These are phyloP conservation scores for Fusarium kyushuense DNA, from an alignment of 2,329 filamentous ascomycete genomes.

Conservation along the genomic window DNA sequence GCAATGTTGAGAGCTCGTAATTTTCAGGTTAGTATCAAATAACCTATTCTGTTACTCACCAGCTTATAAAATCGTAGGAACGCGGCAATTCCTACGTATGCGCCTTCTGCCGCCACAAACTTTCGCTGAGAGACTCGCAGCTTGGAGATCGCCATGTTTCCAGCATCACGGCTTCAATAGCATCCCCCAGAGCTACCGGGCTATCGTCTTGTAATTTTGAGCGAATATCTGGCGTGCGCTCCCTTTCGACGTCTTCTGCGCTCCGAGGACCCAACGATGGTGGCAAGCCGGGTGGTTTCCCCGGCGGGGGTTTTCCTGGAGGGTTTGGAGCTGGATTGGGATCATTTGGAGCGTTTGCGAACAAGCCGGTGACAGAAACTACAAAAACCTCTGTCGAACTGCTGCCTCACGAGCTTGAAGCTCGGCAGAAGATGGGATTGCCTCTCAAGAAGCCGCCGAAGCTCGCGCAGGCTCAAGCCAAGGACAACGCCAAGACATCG, in stretches of 20 bases:
- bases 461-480: slow-evolving; percentile 4
- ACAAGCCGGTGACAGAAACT: slow-evolving; percentile 11
- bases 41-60: neutral
- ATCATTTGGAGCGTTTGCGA: slow-evolving; percentile 44
- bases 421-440: slow-evolving; percentile 48
- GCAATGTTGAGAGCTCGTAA: slow-evolving; percentile 60
- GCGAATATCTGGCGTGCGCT: slow-evolving; percentile 32
- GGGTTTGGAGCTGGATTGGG: slow-evolving; percentile 41
- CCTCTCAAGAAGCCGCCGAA: slow-evolving; percentile 33
- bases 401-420: slow-evolving; percentile 56
- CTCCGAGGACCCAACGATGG: slow-evolving; percentile 39
- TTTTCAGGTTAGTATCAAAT: slow-evolving; percentile 53
- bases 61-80: slow-evolving; percentile 47
- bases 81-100: slow-evolving; percentile 57
- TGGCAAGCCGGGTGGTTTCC: slow-evolving; percentile 41
- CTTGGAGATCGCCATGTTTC: slow-evolving; percentile 31
- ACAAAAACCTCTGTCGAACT: slow-evolving; percentile 38
- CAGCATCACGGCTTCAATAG: slow-evolving; percentile 24
- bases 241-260: slow-evolving; percentile 47
- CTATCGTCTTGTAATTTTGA: slow-evolving; percentile 6
- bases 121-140: slow-evolving; percentile 38
- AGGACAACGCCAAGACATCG: slow-evolving; percentile 11
- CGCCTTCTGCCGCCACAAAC: slow-evolving; percentile 54
- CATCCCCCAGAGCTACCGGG: slow-evolving; percentile 5
- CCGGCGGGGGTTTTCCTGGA: slow-evolving; percentile 39